Evolutionary conservation across 768 basidiomycete species (phyloP).

Genomic region (Leccinum pellstonianum): DNA sequence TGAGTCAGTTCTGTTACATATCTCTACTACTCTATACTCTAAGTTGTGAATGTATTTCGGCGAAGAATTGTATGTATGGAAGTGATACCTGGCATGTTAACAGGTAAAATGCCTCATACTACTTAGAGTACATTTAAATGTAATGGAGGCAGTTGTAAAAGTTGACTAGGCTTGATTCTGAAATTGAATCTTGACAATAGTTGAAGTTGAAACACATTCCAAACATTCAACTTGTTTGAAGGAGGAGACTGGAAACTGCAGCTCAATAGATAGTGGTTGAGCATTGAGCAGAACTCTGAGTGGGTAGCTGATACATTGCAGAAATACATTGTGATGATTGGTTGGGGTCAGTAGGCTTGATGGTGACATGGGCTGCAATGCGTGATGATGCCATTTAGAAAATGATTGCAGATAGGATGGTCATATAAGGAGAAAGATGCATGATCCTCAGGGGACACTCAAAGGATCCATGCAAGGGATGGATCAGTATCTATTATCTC

Average conservation of each 20-base stretch:
- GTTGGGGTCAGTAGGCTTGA: not conserved
- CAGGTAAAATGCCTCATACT: too few species aligned
- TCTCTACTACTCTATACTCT: too few species aligned
- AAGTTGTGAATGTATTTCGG: too few species aligned
- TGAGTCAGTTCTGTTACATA: too few species aligned
- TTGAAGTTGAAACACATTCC: not conserved
- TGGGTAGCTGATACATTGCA: not conserved
- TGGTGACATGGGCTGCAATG: not conserved
- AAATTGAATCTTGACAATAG: not conserved
- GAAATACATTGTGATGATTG: not conserved
- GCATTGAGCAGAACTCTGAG: not conserved
- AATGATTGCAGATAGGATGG: not conserved
- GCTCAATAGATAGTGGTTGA: not conserved
- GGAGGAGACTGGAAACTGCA: not conserved
- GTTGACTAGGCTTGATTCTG: too few species aligned
- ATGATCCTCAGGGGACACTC: too few species aligned
- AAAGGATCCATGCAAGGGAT: too few species aligned
- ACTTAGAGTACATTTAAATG: too few species aligned
- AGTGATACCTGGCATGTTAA: too few species aligned
- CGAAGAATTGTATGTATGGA: too few species aligned
- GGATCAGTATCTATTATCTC: too few species aligned
- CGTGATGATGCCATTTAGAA: not conserved
- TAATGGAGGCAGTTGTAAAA: too few species aligned
- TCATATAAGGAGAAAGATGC: not conserved
- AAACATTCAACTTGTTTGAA: not conserved